phyloP scores from a whole-genome alignment of 495 filamentous ascomycete genomes.

The Friedmanniomyces simplex region DNA sequence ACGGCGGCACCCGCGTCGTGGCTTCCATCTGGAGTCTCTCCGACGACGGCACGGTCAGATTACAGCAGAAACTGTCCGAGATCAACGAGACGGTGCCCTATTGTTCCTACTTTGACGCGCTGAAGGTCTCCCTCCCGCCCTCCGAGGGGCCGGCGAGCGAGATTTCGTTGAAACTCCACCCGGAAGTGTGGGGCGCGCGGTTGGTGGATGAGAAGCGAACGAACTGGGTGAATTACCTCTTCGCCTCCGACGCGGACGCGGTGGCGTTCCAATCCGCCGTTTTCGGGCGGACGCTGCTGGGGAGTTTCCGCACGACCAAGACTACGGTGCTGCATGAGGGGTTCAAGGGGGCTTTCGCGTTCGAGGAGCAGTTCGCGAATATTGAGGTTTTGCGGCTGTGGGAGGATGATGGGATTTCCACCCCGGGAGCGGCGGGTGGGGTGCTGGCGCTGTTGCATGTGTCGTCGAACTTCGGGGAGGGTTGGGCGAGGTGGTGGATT shows the following conservation, averaged over 20 bases:
- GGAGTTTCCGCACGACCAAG: slow-evolving; percentile 28
- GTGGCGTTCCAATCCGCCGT: slow-evolving; percentile 31
- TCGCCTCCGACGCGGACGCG: slow-evolving; percentile 22
- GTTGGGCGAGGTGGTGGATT: slow-evolving; percentile 32
- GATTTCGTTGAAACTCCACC: slow-evolving; percentile 26
- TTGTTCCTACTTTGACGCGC: slow-evolving; percentile 29
- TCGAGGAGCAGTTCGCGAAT: slow-evolving; percentile 34
- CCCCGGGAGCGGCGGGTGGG: slow-evolving; percentile 16
- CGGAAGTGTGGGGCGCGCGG: slow-evolving; percentile 11
- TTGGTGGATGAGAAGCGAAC: slow-evolving; percentile 22
- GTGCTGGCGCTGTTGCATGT: slow-evolving; percentile 33
- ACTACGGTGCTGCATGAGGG: slow-evolving; percentile 32
- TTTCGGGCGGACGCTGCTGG: slow-evolving; percentile 31
- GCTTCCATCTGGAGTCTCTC: slow-evolving; percentile 33
- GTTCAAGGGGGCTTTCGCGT: slow-evolving; percentile 26
- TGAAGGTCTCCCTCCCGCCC: slow-evolving; percentile 28
- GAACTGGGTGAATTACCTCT: slow-evolving; percentile 34
- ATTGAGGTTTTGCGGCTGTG: slow-evolving; percentile 35
- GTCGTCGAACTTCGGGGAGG: slow-evolving; percentile 28
- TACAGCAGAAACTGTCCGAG: slow-evolving; percentile 32
- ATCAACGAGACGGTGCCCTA: slow-evolving; percentile 30
- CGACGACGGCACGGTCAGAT: slow-evolving; percentile 28
- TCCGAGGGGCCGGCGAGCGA: slow-evolving; percentile 10
- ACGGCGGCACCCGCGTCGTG: slow-evolving; percentile 22
- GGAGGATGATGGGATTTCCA: slow-evolving; percentile 26